phyloP scores from a whole-genome alignment of 192 early-diverging fungal genomes.

The Jimgerdemannia lactiflua region DNA sequence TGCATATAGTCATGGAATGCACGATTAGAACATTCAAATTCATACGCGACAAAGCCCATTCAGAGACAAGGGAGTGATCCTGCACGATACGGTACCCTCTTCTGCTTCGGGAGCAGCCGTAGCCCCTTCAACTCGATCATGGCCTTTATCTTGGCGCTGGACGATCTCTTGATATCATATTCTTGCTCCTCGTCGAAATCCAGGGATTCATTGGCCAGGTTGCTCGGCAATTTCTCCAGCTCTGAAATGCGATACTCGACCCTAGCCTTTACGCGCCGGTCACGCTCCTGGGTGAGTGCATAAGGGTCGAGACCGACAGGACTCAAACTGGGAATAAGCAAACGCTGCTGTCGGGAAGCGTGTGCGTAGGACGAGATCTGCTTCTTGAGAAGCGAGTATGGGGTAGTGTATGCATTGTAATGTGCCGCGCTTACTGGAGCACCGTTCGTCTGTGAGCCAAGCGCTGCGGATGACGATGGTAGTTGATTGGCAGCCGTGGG shows the following conservation, averaged over 20 bases:
- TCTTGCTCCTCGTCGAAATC: constrained; percentile 26
- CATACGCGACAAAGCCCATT: background rate
- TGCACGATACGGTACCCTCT: constrained; percentile 36
- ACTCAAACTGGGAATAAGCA: constrained; percentile 70
- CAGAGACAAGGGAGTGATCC: background rate
- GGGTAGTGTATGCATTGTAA: constrained; percentile 53
- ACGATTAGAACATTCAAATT: background rate
- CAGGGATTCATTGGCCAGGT: constrained; percentile 56
- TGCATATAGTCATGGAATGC: background rate
- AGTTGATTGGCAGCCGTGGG: background rate
- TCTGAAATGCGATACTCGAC: constrained; percentile 79
- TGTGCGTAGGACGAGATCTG: constrained; percentile 45
- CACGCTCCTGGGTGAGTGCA: constrained; percentile 74
- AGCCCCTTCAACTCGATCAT: constrained; percentile 90
- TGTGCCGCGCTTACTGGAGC: constrained; percentile 1
- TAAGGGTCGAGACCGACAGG: constrained; percentile 81
- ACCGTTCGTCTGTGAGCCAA: background rate
- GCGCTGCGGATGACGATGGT: constrained; percentile 24
- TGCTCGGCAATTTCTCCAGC: constrained; percentile 67
- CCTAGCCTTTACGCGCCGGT: constrained; percentile 65
- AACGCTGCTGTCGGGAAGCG: constrained; percentile 60
- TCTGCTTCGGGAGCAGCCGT: constrained; percentile 75
- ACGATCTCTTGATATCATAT: constrained; percentile 24
- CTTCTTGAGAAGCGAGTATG: constrained; percentile 57
- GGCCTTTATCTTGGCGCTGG: constrained; percentile 69